Conservation (phyloP, 2,329 filamentous ascomycete species). For the Fusarium sp. region DNA sequence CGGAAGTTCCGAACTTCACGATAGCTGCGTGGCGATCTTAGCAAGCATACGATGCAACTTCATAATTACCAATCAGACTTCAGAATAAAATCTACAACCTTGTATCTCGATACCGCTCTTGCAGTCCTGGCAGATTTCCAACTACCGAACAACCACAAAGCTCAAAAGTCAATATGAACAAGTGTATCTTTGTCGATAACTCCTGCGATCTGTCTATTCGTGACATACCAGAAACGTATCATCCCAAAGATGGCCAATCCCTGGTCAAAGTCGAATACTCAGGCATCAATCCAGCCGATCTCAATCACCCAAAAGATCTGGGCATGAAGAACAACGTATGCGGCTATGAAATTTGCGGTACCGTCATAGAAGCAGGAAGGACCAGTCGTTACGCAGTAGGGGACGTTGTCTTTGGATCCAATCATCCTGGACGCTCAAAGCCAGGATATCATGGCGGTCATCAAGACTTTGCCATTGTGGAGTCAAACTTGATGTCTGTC, state of each 20-base stretch:
- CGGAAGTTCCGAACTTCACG: background rate
- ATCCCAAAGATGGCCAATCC: background rate
- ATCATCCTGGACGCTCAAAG: background rate
- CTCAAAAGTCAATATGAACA: background rate
- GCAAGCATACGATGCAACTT: accelerated
- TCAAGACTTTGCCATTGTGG: background rate
- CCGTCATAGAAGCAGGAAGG: background rate
- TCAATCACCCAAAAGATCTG: background rate
- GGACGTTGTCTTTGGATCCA: background rate
- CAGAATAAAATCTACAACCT: background rate
- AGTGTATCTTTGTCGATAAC: background rate
- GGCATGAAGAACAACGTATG: background rate
- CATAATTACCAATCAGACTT: no score
- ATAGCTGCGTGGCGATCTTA: accelerated
- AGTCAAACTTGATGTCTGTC: background rate
- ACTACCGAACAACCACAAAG: background rate
- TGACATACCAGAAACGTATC: background rate
- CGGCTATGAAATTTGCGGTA: background rate
- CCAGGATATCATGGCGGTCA: background rate
- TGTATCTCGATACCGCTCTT: accelerated
- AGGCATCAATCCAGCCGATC: background rate
- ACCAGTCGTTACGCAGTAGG: background rate
- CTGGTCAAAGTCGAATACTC: background rate
- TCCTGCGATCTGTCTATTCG: background rate
- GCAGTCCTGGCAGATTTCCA: accelerated